These are phyloP conservation scores for Colletotrichum tanaceti DNA, from an alignment of 2,329 filamentous ascomycete genomes.

Conservation along the genomic window DNA sequence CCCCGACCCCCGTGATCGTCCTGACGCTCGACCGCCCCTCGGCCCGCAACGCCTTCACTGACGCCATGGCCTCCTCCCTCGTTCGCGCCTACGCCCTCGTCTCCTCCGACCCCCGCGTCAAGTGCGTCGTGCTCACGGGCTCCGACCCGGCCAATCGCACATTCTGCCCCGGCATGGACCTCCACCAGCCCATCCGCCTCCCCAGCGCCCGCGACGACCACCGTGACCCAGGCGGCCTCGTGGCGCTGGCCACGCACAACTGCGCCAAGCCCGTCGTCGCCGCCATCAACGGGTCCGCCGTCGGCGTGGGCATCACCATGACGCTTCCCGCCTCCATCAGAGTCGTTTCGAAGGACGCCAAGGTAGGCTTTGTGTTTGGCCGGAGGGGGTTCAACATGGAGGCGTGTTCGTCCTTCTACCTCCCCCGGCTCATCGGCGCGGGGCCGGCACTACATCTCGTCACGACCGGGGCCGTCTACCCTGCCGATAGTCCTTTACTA, in stretches of 20 bases:
- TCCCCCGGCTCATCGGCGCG: constrained; percentile 76
- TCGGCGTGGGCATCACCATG: constrained; percentile 72
- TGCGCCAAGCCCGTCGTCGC: constrained; percentile 70
- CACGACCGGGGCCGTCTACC: constrained; percentile 74
- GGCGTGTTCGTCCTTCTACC: constrained; percentile 76
- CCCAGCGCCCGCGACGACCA: constrained; percentile 49
- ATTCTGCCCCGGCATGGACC: constrained; percentile 71
- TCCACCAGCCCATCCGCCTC: constrained; percentile 51
- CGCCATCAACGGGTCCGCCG: constrained; percentile 69
- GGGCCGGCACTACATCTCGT: constrained; percentile 72
- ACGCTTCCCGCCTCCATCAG: constrained; percentile 66
- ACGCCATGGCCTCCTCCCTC: constrained; percentile 71
- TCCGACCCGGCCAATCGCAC: constrained; percentile 59
- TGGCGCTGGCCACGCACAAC: constrained; percentile 65
- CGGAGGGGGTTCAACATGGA: constrained; percentile 79
- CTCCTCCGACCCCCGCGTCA: constrained; percentile 65
- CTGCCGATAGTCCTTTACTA: constrained; percentile 61
- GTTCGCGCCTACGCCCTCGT: constrained; percentile 63
- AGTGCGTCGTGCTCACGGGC: constrained; percentile 65
- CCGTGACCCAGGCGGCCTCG: constrained; percentile 64
- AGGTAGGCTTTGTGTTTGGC: constrained; percentile 80
- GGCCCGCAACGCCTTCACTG: constrained; percentile 77
- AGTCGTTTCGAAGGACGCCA: constrained; percentile 67
- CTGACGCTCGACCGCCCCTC: constrained; percentile 73
- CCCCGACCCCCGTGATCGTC: constrained; percentile 71